Percentiles rank a stretch among this genome's conserved stretches.
Conservation (phyloP, 805 yeast species). For the Candida ficus region DNA sequence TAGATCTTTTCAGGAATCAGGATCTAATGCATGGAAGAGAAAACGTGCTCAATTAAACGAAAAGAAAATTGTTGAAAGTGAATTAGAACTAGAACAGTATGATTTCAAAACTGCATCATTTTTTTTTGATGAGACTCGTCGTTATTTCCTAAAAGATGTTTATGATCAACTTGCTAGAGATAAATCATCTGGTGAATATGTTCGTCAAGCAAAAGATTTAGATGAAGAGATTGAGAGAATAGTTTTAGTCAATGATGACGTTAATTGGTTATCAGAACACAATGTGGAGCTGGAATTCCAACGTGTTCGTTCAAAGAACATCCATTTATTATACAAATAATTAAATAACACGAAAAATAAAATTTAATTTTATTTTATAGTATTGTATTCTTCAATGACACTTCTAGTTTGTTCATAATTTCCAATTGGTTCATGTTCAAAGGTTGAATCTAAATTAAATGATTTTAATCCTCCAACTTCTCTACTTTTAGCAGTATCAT, state of each 20-base stretch:
- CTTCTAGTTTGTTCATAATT: slow-evolving; percentile 28
- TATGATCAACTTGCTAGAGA: not conserved
- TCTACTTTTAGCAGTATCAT: slow-evolving; percentile 29
- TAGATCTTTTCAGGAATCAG: not conserved
- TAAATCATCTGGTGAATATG: not conserved
- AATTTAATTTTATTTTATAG: not conserved
- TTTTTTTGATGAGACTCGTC: slow-evolving; percentile 2
- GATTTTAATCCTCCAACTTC: slow-evolving; percentile 34
- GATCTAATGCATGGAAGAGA: not conserved
- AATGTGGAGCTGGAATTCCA: slow-evolving; percentile 1
- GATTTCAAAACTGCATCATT: not conserved
- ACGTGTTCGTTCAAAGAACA: too few relatives aligned
- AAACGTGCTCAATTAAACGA: not conserved
- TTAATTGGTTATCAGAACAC: not conserved
- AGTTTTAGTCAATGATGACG: not conserved
- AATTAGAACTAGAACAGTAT: not conserved
- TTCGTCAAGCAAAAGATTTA: not conserved
- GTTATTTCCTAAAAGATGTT: slow-evolving; percentile 1
- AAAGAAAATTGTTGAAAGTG: not conserved
- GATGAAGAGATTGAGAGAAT: not conserved
- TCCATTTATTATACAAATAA: too few relatives aligned
- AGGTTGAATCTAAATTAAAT: slow-evolving; percentile 25
- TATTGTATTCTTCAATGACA: slow-evolving; percentile 31
- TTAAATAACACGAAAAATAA: too few relatives aligned
- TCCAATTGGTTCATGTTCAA: slow-evolving; percentile 33